Conservation (phyloP, 2,329 filamentous ascomycete genomes). For the Calonectria ilicicola region DNA sequence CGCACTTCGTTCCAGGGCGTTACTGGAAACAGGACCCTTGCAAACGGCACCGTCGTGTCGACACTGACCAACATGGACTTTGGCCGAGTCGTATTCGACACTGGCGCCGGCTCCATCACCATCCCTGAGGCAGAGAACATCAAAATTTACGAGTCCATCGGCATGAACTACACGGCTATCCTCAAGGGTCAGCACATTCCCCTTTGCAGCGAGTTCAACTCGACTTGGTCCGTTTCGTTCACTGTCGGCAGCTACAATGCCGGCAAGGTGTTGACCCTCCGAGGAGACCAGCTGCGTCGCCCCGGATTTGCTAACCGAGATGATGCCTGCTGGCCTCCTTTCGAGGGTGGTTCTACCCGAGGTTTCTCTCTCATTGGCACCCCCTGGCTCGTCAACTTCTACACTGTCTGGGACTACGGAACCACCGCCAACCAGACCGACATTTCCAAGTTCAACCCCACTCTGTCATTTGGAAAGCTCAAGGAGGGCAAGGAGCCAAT, state of each 20-base stretch:
- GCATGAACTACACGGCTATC: conserved; percentile 51
- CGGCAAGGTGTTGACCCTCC: conserved; percentile 44
- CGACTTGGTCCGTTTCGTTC: conserved; percentile 49
- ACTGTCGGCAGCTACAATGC: conserved; percentile 36
- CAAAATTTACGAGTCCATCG: conserved; percentile 48
- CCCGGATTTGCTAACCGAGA: conserved; percentile 48
- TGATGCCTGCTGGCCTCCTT: conserved; percentile 52
- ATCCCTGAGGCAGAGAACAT: conserved; percentile 43
- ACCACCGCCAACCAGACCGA: conserved; percentile 16
- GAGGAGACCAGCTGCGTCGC: conserved; percentile 46
- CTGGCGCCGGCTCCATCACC: conserved; percentile 43
- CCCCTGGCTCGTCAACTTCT: conserved; percentile 46
- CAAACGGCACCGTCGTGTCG: conserved; percentile 35
- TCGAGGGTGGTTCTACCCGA: conserved; percentile 40
- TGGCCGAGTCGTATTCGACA: conserved; percentile 48
- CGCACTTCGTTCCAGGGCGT: conserved; percentile 34
- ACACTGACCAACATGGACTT: conserved; percentile 13
- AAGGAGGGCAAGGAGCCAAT: conserved; percentile 18
- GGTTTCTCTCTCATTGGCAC: conserved; percentile 49
- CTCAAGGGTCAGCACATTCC: conserved; percentile 43
- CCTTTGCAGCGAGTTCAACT: conserved; percentile 51
- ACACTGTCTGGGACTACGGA: conserved; percentile 51
- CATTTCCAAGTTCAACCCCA: conserved; percentile 28
- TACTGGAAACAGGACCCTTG: conserved; percentile 10
- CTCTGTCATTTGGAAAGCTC: conserved; percentile 37